A percentile compares a stretch with the other conserved stretches of the same genome.
These are phyloP conservation scores for Apiospora phragmitis DNA, from an alignment of 2,329 filamentous ascomycete species.

Conservation along the genomic window DNA sequence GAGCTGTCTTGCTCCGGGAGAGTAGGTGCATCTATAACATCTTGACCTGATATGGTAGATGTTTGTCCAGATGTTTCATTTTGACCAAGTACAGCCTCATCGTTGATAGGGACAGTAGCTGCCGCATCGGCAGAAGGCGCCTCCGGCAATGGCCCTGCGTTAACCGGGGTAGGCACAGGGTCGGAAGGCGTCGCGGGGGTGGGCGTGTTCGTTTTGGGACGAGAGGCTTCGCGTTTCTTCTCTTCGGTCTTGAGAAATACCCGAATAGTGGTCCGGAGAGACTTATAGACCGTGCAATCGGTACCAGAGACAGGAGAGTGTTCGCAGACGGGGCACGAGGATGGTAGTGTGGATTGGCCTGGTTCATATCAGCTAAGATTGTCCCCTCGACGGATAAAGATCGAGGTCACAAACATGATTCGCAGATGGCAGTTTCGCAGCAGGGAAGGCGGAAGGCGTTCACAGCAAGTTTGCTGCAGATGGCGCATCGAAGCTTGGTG, in stretches of 20 bases:
- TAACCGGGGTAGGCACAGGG: neutral
- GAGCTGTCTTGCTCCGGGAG: neutral
- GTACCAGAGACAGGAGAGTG: conserved; percentile 85
- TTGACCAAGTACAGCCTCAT: neutral
- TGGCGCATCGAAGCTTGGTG: conserved; percentile 93
- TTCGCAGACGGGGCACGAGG: conserved; percentile 88
- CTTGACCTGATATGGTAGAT: neutral
- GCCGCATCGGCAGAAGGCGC: conserved; percentile 20
- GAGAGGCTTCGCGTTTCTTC: conserved; percentile 76
- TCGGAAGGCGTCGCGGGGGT: conserved; percentile 26
- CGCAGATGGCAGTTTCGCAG: conserved; percentile 94
- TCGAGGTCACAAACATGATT: conserved; percentile 62
- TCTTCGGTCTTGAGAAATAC: conserved; percentile 89
- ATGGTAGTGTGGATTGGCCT: conserved; percentile 76
- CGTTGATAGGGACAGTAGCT: conserved; percentile 1
- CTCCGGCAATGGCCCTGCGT: conserved; percentile 17
- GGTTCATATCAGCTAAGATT: conserved; percentile 20
- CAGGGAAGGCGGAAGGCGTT: conserved; percentile 92
- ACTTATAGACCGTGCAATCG: conserved; percentile 86
- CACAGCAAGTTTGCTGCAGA: conserved; percentile 86
- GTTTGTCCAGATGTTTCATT: conserved; percentile 13
- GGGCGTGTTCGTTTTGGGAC: conserved; percentile 47
- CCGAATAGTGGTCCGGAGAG: conserved; percentile 86
- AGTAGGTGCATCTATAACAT: conserved; percentile 15
- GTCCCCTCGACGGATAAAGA: neutral